phyloP scores from a whole-genome alignment of 331 rosid species.

The Acacia pycnantha region DNA sequence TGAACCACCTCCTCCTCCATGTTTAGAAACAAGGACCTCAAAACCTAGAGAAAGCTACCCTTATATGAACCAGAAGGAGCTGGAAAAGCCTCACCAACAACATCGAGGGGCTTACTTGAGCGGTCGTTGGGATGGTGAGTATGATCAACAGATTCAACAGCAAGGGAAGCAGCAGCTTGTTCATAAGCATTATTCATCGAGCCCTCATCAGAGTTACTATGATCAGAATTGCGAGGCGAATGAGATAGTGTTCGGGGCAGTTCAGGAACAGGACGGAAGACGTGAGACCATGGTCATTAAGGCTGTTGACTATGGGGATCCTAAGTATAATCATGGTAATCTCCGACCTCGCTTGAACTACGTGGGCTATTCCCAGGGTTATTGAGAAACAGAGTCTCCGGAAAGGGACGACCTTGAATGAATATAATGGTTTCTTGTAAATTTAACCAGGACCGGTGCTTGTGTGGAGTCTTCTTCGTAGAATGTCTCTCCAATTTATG shows the following conservation, averaged over 20 bases:
- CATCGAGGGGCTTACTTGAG: conserved; percentile 47
- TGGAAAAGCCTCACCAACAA: conserved; percentile 48
- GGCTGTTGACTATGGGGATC: conserved; percentile 86
- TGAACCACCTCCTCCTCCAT: conserved; percentile 59
- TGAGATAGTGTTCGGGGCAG: conserved; percentile 96
- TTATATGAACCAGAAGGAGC: conserved; percentile 52
- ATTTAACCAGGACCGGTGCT: neutral
- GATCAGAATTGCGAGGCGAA: conserved; percentile 77
- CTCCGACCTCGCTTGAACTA: conserved; percentile 73
- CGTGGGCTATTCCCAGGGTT: conserved; percentile 61
- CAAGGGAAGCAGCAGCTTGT: conserved; percentile 45
- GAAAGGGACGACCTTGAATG: neutral
- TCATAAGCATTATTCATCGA: conserved; percentile 64
- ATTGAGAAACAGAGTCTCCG: conserved; percentile 10
- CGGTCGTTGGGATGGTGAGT: conserved; percentile 40
- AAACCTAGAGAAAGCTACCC: conserved; percentile 54
- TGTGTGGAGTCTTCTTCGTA: neutral
- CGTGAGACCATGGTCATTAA: conserved; percentile 90
- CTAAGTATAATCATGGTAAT: conserved; percentile 66
- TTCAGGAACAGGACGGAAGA: conserved; percentile 87
- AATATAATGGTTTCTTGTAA: neutral
- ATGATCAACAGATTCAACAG: conserved; percentile 42
- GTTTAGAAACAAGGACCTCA: conserved; percentile 66
- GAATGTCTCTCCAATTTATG: neutral
- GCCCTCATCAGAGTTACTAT: conserved; percentile 60